Percentiles rank a stretch among this genome's conserved stretches.
These are phyloP conservation scores for Volvox carteri DNA, from an alignment of 163 green algal genomes.

Conservation along the genomic window DNA sequence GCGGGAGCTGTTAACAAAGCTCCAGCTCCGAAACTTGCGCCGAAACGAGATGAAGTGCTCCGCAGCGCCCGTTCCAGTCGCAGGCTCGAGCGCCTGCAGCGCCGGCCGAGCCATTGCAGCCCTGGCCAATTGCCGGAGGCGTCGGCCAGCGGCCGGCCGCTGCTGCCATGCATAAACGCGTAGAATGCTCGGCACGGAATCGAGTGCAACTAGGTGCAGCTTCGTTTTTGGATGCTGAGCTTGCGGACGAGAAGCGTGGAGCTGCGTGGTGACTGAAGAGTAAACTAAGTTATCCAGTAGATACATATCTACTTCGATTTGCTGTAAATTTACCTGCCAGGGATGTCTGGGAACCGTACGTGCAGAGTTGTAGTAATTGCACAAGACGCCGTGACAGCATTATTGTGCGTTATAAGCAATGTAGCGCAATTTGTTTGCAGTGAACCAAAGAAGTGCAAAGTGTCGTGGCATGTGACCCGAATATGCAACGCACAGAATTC, in stretches of 20 bases:
- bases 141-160: neutral
- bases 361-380: no score
- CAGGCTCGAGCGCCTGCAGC: neutral
- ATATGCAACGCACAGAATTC: no score
- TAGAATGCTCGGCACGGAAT: neutral
- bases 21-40: neutral
- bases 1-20: neutral
- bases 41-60: neutral
- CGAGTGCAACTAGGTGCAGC: neutral
- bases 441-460: no score
- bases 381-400: no score
- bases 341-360: no score
- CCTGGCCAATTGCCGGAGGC: constrained; percentile 15
- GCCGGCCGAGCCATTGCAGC: neutral
- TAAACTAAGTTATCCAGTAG: no score
- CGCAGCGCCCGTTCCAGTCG: constrained; percentile 26
- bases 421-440: no score
- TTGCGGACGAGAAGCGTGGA: neutral
- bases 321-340: no score
- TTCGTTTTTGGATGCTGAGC: neutral
- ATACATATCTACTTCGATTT: no score
- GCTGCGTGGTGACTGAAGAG: no score
- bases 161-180: constrained; percentile 1
- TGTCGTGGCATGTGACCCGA: no score
- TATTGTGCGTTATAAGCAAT: no score